Conservation (phyloP, 2,329 filamentous ascomycete genomes). For the Xylariaceae sp. region DNA sequence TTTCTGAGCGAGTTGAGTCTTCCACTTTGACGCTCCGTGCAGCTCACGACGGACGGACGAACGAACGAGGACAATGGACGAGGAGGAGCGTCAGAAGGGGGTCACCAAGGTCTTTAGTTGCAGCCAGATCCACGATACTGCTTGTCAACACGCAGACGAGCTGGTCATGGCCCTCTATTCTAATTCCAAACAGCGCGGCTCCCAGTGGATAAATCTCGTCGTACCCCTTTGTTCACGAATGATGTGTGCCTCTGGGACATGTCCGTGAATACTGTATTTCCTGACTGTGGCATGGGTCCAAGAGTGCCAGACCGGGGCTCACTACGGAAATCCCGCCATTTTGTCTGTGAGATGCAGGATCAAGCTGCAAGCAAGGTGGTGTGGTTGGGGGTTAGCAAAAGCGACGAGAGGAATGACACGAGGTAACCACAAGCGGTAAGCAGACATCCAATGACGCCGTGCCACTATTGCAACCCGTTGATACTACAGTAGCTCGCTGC, state of each 20-base stretch:
- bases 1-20: slow-evolving; percentile 13
- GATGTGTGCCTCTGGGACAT: too few relatives aligned
- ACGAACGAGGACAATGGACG: neutral
- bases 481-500: slow-evolving; percentile 5
- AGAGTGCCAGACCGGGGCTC: slow-evolving; percentile 3
- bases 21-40: slow-evolving; percentile 5
- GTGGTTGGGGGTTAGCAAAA: slow-evolving; percentile 8
- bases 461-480: neutral
- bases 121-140: too few relatives aligned
- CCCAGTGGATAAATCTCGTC: too few relatives aligned
- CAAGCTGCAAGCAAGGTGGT: slow-evolving; percentile 8
- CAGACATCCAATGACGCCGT: neutral
- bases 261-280: neutral
- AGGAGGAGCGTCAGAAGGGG: neutral
- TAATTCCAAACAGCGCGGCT: too few relatives aligned
- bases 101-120: neutral
- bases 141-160: neutral
- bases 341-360: slow-evolving; percentile 4
- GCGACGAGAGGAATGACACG: neutral
- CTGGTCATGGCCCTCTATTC: too few relatives aligned
- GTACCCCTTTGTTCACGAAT: too few relatives aligned
- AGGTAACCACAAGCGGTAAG: neutral
- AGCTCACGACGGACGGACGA: neutral
- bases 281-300: slow-evolving; percentile 10
- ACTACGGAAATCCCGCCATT: slow-evolving; percentile 6